Conservation (phyloP, 2,329 filamentous ascomycete species). For the Phialophora macrospora region DNA sequence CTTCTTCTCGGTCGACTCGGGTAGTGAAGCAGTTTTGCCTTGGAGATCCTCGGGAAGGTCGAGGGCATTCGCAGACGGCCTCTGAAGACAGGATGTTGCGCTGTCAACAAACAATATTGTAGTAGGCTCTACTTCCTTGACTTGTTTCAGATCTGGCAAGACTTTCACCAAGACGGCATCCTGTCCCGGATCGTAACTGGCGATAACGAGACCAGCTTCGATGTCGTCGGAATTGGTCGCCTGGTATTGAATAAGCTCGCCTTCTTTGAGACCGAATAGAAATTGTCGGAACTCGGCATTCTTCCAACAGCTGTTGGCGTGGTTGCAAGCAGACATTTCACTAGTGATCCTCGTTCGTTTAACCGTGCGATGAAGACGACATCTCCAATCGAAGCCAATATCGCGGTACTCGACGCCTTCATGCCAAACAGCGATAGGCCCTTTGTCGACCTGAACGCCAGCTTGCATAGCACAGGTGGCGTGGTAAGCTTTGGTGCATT, state of each 20-base stretch:
- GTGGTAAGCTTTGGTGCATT: conserved; percentile 91
- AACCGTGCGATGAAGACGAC: conserved; percentile 89
- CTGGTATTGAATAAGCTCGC: conserved; percentile 86
- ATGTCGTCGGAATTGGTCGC: conserved; percentile 75
- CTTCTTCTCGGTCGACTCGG: conserved; percentile 41
- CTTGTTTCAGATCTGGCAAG: conserved; percentile 77
- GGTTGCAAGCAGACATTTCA: conserved; percentile 64
- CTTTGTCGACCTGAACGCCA: conserved; percentile 88
- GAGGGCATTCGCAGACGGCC: conserved; percentile 51
- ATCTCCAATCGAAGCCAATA: conserved; percentile 89
- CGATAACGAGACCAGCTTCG: conserved; percentile 84
- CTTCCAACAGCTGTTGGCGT: conserved; percentile 36
- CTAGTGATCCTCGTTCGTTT: conserved; percentile 76
- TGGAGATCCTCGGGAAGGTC: conserved; percentile 55
- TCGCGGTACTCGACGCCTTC: conserved; percentile 92
- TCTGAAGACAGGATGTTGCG: conserved; percentile 53
- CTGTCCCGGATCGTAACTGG: conserved; percentile 77
- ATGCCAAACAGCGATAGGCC: conserved; percentile 81
- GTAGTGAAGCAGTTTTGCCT: conserved; percentile 47
- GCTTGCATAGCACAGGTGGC: conserved; percentile 91
- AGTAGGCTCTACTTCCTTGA: conserved; percentile 65
- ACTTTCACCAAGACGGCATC: conserved; percentile 72
- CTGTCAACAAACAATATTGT: conserved; percentile 57
- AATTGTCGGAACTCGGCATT: conserved; percentile 56
- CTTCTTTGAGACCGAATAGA: conserved; percentile 69